phyloP scores from a whole-genome alignment of 345 rosid species.

The Arabidopsis arenosa region DNA sequence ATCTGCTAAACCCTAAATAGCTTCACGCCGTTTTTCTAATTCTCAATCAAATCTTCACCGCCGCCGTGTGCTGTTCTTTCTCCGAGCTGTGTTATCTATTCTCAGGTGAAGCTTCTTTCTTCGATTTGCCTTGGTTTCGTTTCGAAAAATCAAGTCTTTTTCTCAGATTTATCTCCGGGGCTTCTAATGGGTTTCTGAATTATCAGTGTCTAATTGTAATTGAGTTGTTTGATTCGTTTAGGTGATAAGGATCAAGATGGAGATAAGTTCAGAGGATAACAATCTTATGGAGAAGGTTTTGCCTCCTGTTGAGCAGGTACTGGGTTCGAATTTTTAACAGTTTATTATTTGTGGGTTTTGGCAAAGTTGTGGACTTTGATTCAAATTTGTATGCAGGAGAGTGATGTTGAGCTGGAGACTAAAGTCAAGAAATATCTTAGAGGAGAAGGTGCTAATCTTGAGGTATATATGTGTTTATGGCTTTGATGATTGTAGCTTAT shows the following conservation, averaged over 20 bases:
- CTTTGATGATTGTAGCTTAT: conserved; percentile 21
- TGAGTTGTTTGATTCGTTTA: conserved; percentile 10
- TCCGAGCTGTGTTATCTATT: conserved; percentile 2
- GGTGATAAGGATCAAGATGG: conserved; percentile 46
- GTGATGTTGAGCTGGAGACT: conserved; percentile 57
- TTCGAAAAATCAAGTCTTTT: not conserved
- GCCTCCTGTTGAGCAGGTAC: conserved; percentile 57
- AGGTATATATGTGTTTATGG: conserved; percentile 45
- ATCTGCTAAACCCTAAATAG: conserved; percentile 22
- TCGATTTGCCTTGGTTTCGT: conserved; percentile 16
- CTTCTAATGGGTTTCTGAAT: not conserved
- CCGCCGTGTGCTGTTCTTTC: conserved; percentile 11
- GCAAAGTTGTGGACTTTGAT: conserved; percentile 22
- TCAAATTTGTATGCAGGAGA: conserved; percentile 52
- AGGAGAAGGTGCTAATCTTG: conserved; percentile 76
- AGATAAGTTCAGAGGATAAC: conserved; percentile 43
- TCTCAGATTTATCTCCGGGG: not conserved
- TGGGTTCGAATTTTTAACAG: not conserved
- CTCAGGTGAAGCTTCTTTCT: conserved; percentile 34
- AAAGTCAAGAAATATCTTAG: conserved; percentile 69
- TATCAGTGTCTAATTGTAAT: not conserved
- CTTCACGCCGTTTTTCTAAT: not conserved
- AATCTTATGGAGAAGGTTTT: conserved; percentile 37
- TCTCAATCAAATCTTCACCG: not conserved
- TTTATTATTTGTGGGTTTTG: conserved; percentile 28